phyloP scores from a whole-genome alignment of 495 filamentous ascomycete genomes.

The Pyrenopolyporus hunteri region DNA sequence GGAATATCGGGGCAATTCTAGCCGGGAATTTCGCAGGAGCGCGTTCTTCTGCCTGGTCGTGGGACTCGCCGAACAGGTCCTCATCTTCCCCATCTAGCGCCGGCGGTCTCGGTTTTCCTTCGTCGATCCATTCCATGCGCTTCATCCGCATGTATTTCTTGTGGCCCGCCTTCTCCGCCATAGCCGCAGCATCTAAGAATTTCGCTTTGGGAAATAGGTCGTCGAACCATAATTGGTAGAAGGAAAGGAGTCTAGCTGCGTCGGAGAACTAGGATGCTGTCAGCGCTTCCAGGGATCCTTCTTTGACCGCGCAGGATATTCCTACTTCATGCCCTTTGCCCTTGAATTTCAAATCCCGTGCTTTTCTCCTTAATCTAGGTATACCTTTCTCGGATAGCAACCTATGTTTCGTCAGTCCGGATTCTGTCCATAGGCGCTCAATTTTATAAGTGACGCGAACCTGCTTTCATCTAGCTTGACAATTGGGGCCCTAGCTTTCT shows the following conservation, averaged over 20 bases:
- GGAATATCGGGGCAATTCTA: conserved; percentile 57
- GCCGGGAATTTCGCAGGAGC: conserved; percentile 43
- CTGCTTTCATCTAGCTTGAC: conserved; percentile 86
- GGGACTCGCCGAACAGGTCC: conserved; percentile 31
- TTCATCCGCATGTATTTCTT: conserved; percentile 75
- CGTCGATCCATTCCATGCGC: conserved; percentile 77
- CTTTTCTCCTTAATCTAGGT: conserved; percentile 75
- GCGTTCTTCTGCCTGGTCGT: conserved; percentile 40
- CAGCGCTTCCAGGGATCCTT: not conserved
- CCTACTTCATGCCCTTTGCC: conserved; percentile 92
- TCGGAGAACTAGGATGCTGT: conserved; percentile 73
- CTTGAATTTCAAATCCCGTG: conserved; percentile 77
- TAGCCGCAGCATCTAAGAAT: conserved; percentile 86
- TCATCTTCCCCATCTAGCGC: conserved; percentile 60
- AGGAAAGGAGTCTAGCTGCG: conserved; percentile 77
- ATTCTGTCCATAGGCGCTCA: not conserved
- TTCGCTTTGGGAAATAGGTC: conserved; percentile 94
- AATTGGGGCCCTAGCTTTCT: conserved; percentile 68
- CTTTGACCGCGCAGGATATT: not conserved
- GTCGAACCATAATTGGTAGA: conserved; percentile 97
- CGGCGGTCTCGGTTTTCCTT: conserved; percentile 61
- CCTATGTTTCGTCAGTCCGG: conserved; percentile 47
- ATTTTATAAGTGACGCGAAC: conserved; percentile 48
- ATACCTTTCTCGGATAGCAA: conserved; percentile 82
- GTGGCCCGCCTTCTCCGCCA: conserved; percentile 94